These are phyloP conservation scores for Hypocrella siamensis DNA, from an alignment of 2,329 filamentous ascomycete genomes.

Conservation along the genomic window DNA sequence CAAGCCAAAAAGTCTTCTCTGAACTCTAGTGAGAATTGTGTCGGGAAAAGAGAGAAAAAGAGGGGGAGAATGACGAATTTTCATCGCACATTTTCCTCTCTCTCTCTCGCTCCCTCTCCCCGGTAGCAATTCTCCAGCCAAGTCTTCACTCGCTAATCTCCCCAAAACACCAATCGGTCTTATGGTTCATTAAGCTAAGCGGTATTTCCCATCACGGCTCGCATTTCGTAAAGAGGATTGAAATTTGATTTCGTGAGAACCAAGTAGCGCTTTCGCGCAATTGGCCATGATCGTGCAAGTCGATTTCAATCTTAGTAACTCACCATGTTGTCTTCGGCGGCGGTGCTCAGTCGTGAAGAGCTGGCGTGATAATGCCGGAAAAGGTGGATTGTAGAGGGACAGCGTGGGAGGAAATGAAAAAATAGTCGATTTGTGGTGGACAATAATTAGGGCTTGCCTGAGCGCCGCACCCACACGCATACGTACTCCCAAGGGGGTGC, in stretches of 20 bases:
- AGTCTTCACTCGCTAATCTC: slow-evolving; percentile 33
- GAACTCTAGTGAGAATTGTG: slow-evolving; percentile 73
- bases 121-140: slow-evolving; percentile 46
- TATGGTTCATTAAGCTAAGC: slow-evolving; percentile 4
- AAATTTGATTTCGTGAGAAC: no score
- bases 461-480: slow-evolving; percentile 3
- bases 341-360: slow-evolving; percentile 19
- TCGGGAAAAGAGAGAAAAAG: slow-evolving; percentile 1
- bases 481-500: slow-evolving; percentile 6
- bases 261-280: slow-evolving; percentile 17
- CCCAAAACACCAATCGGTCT: slow-evolving; percentile 1
- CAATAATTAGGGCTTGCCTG: slow-evolving; percentile 21
- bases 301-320: slow-evolving; percentile 14
- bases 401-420: slow-evolving; percentile 9
- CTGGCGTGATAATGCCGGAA: slow-evolving; percentile 16
- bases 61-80: slow-evolving; percentile 24
- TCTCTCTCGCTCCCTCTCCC: no score
- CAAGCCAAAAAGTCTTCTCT: slow-evolving; percentile 68
- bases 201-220: slow-evolving; percentile 13
- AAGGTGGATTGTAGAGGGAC: slow-evolving; percentile 11
- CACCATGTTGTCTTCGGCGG: slow-evolving; percentile 25
- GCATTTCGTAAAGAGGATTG: slow-evolving; percentile 1
- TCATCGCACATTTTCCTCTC: slow-evolving; percentile 26
- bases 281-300: slow-evolving; percentile 15
- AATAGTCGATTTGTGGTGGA: slow-evolving; percentile 15